Percentiles rank a stretch among this genome's conserved stretches.
phyloP scores from a whole-genome alignment of 2,329 filamentous ascomycete species.

The Neonectria coccinea region DNA sequence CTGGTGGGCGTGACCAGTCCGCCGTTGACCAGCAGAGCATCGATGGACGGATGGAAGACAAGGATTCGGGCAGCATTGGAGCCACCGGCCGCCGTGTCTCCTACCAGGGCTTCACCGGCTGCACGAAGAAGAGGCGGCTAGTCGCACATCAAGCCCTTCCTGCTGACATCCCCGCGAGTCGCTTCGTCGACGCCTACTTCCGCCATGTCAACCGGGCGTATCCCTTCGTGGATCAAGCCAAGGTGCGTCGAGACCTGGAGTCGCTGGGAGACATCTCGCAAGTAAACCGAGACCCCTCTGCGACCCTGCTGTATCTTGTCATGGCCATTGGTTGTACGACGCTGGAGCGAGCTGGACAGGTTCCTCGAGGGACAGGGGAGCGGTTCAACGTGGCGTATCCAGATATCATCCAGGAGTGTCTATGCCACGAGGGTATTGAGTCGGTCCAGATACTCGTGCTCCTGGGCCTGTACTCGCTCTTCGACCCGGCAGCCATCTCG shows the following conservation, averaged over 20 bases:
- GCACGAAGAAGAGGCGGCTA: slow-evolving; percentile 32
- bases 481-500: slow-evolving; percentile 55
- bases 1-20: slow-evolving; percentile 27
- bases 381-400: slow-evolving; percentile 54
- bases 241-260: slow-evolving; percentile 52
- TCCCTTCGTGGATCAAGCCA: slow-evolving; percentile 56
- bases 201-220: slow-evolving; percentile 59
- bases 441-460: slow-evolving; percentile 57
- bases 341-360: slow-evolving; percentile 56
- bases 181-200: slow-evolving; percentile 59
- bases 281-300: slow-evolving; percentile 38
- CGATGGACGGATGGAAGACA: slow-evolving; percentile 34
- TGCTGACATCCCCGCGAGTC: slow-evolving; percentile 45
- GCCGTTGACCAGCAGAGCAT: slow-evolving; percentile 24
- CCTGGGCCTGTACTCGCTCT: slow-evolving; percentile 57
- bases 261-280: slow-evolving; percentile 46
- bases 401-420: slow-evolving; percentile 56
- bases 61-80: slow-evolving; percentile 37
- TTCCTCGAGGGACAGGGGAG: slow-evolving; percentile 48
- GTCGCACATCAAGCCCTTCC: slow-evolving; percentile 38
- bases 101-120: slow-evolving; percentile 39
- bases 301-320: slow-evolving; percentile 56
- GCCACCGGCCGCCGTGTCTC: slow-evolving; percentile 39
- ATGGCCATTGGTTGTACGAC: slow-evolving; percentile 61
- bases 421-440: slow-evolving; percentile 50